Conservation (phyloP, 2,329 filamentous ascomycete species). For the Ophiostoma angusticollis region DNA sequence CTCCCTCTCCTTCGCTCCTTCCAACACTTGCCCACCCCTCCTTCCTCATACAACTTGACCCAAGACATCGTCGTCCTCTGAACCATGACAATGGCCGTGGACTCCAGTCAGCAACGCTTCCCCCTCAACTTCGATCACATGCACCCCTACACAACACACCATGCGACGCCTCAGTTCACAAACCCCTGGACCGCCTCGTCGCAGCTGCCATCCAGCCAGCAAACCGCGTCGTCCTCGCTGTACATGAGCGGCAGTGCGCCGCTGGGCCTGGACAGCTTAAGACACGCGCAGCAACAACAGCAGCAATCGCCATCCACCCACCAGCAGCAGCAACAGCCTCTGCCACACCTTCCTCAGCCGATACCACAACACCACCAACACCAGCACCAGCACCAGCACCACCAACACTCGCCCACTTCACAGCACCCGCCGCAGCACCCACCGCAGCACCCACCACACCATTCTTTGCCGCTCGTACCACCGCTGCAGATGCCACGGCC, state of each 20-base stretch:
- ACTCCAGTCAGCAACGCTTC: constrained; percentile 72
- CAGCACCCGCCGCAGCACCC: constrained; percentile 36
- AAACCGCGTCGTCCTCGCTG: constrained; percentile 34
- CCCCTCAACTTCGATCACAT: constrained; percentile 70
- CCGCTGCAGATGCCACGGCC: no score
- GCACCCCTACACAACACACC: constrained; percentile 50
- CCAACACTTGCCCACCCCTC: not conserved
- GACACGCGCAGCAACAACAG: constrained; percentile 35
- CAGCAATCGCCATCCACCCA: constrained; percentile 21
- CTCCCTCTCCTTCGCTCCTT: not conserved
- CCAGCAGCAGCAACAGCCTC: constrained; percentile 5
- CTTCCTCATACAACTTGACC: not conserved
- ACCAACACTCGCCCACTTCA: constrained; percentile 7
- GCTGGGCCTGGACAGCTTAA: constrained; percentile 42
- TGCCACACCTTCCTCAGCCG: constrained; percentile 1
- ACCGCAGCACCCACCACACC: constrained; percentile 19
- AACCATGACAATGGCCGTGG: constrained; percentile 91
- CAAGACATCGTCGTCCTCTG: not conserved
- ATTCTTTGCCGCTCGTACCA: no score
- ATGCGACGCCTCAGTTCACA: constrained; percentile 57
- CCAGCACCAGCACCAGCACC: constrained; percentile 15
- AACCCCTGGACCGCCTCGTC: constrained; percentile 71
- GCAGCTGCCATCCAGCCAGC: constrained; percentile 27
- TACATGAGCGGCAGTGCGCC: constrained; percentile 48
- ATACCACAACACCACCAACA: constrained; percentile 22